Evolutionary conservation across 306 rosid genomes (phyloP), one percentile per base, ranked within the genome.

Genomic region (Boehmeria nivea): DNA sequence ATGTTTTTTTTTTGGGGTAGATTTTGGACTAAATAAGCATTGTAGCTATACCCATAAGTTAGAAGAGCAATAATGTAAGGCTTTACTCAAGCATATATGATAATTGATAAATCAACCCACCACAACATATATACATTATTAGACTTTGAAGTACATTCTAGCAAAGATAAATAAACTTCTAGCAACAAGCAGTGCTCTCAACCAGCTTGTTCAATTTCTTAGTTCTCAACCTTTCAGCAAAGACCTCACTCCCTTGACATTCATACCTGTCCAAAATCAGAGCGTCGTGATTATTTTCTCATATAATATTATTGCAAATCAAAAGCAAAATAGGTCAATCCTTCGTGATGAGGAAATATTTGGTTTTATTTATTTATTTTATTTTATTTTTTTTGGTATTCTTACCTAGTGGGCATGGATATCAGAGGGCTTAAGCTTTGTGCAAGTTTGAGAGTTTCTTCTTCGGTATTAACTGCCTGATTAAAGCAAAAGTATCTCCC

Each of bases 401-500:
- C 40, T 31, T 51, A 77, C 76, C 68, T 61, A 10, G 64, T 64
- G 37, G 83, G 83, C 5, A 77, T n/a, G 11, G 83, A 61, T n/a
- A 65, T 65, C 45, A 69, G 55, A 57, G 83, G 80, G 59, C 59
- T 74, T 64, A 78, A 66, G 40, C 43, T 59, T 21, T 53, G 44
- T 0, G 80, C 72, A 44, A 78, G 80, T 31, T 73, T 70, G 7
- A 74, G 18, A 25, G 84, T 61, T 59, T 59, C 67, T 16, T 74
- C 78, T 37, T 78, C 72, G 8, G 67, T 54, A 8, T 71, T 67
- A 25, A 74, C 75, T 8, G 49, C 54, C 43, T 47, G 69, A 61
- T 64, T 54, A 20, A 71, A 71, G 68, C 78, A 74, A 17, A 78
- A 74, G 55, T 74, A 78, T 45, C 80, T 52, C 19, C 80, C 80